Base-by-base conservation (phyloP, 1,284 basidiomycete genomes). In the Phylloboletellus chloephorus region DNA sequence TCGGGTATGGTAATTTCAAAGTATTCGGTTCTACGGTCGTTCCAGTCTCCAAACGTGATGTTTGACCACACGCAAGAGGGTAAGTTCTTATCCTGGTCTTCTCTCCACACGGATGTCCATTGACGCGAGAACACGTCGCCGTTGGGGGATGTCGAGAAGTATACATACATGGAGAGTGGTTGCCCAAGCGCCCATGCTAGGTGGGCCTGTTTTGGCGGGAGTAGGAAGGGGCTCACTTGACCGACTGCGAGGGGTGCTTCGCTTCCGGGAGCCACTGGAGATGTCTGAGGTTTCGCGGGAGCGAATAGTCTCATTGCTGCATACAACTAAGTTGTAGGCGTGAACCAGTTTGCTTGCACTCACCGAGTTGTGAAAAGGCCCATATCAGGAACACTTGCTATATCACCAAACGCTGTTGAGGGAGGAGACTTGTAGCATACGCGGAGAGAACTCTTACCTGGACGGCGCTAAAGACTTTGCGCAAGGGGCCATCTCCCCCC, bases 21-120 rank as follows among this genome's bases (percentile, higher is more conserved):
- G 37, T 88, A 74, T 43, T 74, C 76, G 5, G 71, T 72, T 36
- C 85, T 69, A 22, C 73, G 63, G 40, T 91, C 85, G 30, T 74
- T 76, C 76, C 80, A 93, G 53, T 90, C 75, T 25, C 89, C 89
- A 53, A 83, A 92, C 0, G 80, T 84, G 37, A 97, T 76, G 51
- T 87, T 85, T 31, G 83, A 69, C 88, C 91, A 96, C 11, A 78
- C 71, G 40, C 88, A 79, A 46, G 72, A 71, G 5, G 87, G 85
- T 20, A 88, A 63, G 24, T 63, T 62, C 38, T 66, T 71, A 34
- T 78, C 75, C 31, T 67, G 60, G 41, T 72, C 64, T 43, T 69
- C 66, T 37, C 70, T 59, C 61, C 68, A 71, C 21, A 57, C 68
- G 1, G 70, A 66, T 12, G 71, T 72, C 68, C 69, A 68, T 43